A percentile compares a stretch with the other conserved stretches of the same genome.
These are phyloP conservation scores for Astrothelium subdiscretum DNA, from an alignment of 495 filamentous ascomycete species.

Conservation along the genomic window DNA sequence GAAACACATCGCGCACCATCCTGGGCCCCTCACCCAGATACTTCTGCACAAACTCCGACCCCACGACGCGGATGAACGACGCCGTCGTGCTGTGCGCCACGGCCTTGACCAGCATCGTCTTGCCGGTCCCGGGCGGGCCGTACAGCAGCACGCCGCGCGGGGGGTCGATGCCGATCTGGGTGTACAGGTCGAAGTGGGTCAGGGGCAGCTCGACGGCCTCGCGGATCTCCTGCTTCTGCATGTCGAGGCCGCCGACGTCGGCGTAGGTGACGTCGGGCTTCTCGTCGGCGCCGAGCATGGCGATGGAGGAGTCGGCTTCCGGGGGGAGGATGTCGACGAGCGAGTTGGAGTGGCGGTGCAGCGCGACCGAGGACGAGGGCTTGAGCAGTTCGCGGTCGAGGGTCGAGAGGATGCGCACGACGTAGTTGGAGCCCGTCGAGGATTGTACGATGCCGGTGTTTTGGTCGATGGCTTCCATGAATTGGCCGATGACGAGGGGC, in stretches of 20 bases:
- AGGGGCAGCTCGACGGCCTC: conserved; percentile 94
- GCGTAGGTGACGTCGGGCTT: conserved; percentile 98
- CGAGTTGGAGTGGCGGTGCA: conserved; percentile 96
- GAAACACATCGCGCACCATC: conserved; percentile 98
- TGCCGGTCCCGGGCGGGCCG: conserved; percentile 91
- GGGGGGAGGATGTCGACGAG: conserved; percentile 96
- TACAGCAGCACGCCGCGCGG: conserved; percentile 93
- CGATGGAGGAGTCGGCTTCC: conserved; percentile 95
- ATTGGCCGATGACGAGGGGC: conserved; percentile 94
- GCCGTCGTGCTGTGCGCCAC: conserved; percentile 97
- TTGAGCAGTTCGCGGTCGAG: conserved; percentile 97
- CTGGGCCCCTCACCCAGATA: conserved; percentile 95
- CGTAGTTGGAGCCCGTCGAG: conserved; percentile 96
- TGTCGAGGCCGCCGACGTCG: conserved; percentile 94
- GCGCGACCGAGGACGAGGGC: conserved; percentile 90
- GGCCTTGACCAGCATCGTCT: conserved; percentile 98
- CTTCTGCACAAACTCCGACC: conserved; percentile 97
- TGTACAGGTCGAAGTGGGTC: conserved; percentile 96
- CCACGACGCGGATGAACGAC: conserved; percentile 95
- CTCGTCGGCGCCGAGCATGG: conserved; percentile 91
- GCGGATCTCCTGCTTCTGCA: conserved; percentile 99
- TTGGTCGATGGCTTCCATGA: conserved; percentile 99
- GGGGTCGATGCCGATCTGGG: conserved; percentile 95
- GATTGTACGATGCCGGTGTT: conserved; percentile 99
- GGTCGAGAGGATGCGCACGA: conserved; percentile 94